phyloP scores from a whole-genome alignment of 768 basidiomycete genomes.

The Hypsizygus marmoreus region DNA sequence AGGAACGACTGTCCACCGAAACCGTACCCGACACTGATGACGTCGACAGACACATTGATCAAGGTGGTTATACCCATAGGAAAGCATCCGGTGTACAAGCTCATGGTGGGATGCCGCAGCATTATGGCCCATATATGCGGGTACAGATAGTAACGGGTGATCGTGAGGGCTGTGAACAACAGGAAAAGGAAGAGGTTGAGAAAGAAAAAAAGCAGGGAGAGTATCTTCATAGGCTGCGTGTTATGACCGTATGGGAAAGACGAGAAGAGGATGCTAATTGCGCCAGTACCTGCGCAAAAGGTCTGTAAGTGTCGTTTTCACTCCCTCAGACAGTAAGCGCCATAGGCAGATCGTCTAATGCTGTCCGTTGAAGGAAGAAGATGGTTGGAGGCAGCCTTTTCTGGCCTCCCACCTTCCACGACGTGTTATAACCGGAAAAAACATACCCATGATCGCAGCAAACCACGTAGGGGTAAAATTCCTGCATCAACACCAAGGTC shows the following conservation, averaged over 20 bases:
- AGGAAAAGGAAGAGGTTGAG: constrained; percentile 46
- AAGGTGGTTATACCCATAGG: constrained; percentile 59
- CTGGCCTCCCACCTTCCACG: not conserved
- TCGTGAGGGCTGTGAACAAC: constrained; percentile 38
- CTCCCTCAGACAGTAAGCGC: not conserved
- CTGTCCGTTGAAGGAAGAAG: not conserved
- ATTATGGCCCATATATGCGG: constrained; percentile 46
- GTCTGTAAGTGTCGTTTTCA: constrained; percentile 4
- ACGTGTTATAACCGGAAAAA: not conserved
- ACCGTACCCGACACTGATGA: constrained; percentile 40
- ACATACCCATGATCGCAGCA: constrained; percentile 45
- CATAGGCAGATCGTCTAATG: not conserved
- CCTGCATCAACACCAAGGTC: constrained; percentile 19
- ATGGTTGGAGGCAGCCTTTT: not conserved
- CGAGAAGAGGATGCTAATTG: constrained; percentile 56
- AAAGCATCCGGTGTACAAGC: constrained; percentile 43
- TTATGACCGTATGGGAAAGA: constrained; percentile 55
- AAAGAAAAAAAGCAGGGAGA: constrained; percentile 29
- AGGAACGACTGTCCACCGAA: constrained; percentile 53
- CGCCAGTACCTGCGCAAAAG: constrained; percentile 41
- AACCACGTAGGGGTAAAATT: constrained; percentile 45
- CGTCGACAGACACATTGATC: constrained; percentile 42
- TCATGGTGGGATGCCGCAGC: constrained; percentile 50
- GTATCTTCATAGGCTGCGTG: constrained; percentile 38
- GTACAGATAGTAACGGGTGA: constrained; percentile 42